A percentile compares a stretch with the other conserved stretches of the same genome.
phyloP scores from a whole-genome alignment of 371 early-diverging fungal genomes.

The Apophysomyces elegans region DNA sequence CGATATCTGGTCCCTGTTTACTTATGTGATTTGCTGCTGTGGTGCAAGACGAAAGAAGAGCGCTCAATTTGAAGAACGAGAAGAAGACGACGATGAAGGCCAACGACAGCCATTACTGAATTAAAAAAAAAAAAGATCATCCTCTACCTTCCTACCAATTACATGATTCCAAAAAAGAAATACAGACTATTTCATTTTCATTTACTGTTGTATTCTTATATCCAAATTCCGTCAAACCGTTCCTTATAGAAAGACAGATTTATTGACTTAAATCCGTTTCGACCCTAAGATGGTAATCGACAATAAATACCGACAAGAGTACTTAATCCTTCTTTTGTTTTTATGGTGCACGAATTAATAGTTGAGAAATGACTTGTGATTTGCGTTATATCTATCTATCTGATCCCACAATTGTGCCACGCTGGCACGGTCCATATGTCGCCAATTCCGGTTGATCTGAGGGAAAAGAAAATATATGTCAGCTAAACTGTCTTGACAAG shows the following conservation, averaged over 20 bases:
- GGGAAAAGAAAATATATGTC: neutral
- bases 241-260: no score
- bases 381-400: constrained; percentile 68
- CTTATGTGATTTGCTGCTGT: constrained; percentile 14
- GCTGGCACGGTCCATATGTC: constrained; percentile 77
- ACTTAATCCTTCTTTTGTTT: neutral
- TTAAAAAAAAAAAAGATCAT: constrained; percentile 2
- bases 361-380: constrained; percentile 58
- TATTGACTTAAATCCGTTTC: no score
- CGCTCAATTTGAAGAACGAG: constrained; percentile 7
- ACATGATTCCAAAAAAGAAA: no score
- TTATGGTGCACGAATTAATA: constrained; percentile 29
- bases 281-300: no score
- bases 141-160: no score
- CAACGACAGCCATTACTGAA: constrained; percentile 16
- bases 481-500: neutral
- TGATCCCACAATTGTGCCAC: constrained; percentile 82
- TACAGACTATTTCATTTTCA: no score
- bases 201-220: no score
- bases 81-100: constrained; percentile 11
- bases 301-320: no score
- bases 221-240: no score
- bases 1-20: neutral
- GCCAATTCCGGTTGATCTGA: constrained; percentile 73
- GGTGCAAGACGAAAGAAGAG: constrained; percentile 21